Base-by-base conservation (phyloP, 441 rosid species). In the Pelargonium cotyledonis region DNA sequence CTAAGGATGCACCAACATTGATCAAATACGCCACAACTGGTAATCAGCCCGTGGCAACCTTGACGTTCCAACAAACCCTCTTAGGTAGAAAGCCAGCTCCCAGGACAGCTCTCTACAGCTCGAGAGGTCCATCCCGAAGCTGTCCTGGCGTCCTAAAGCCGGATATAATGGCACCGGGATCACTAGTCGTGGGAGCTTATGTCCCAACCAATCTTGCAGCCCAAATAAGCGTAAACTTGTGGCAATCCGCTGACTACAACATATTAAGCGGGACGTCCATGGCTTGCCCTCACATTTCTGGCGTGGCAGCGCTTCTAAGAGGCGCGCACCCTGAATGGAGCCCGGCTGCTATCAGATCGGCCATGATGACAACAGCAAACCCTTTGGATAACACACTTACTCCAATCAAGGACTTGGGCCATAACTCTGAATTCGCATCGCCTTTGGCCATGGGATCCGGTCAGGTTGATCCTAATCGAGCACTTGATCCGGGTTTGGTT, bases 361-460 rank as follows among this genome's bases (percentile, higher is more conserved):
- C 83, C 38, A 53, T 82, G 73, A 49, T 82, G 74, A 82, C 85
- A 11, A 80, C 79, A 0, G 83, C 82, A 38, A 72, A 72, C 51
- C 72, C 79, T 23, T 63, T 70, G 18, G 84, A 78, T 35, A 78
- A 82, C 67, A 80, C 73, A 6, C 6, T 12, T 7, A 70, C 66
- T 35, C 86, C 82, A 41, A 80, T 85, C 47, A 75, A 38, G 60
- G 89, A 85, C 51, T 70, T 64, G 1, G 85, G 82, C 5, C 53
- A 31, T 21, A 9, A 2, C 23, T 68, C 68, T 16, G 65, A 70
- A 23, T 16, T 5, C 29, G 83, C 87, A 18, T 72, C 82, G 2
- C 85, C 87, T 6, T 67, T 85, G 15, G 83, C 78, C 4, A 77
- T 83, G 76, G 85, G 85, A 29, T 79, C 87, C 11, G 87, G 87